Percentiles rank a stretch among this genome's conserved stretches.
Conservation (phyloP, 2,329 filamentous ascomycete genomes). For the Diaporthe vexans region DNA sequence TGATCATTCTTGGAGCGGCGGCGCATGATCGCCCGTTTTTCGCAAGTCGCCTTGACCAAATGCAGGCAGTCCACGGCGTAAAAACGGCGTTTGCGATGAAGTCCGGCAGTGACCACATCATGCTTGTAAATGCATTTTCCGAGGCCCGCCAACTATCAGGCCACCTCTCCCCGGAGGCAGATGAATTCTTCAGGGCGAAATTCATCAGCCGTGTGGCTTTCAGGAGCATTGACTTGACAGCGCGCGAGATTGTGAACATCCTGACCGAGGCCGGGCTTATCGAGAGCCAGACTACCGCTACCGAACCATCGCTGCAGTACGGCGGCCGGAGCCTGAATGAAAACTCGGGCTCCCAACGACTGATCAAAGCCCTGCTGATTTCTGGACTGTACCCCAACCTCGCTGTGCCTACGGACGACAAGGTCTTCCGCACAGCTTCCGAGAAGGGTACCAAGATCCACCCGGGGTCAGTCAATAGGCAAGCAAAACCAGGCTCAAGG, state of each 20-base stretch:
- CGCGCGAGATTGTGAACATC: slow-evolving; percentile 54
- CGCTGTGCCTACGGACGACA: slow-evolving; percentile 43
- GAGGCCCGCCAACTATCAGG: not conserved
- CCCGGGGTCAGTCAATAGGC: slow-evolving; percentile 22
- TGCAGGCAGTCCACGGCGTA: not conserved
- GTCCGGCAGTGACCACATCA: slow-evolving; percentile 1
- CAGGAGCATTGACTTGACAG: slow-evolving; percentile 51
- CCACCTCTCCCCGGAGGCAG: not conserved
- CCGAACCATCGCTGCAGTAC: slow-evolving; percentile 41
- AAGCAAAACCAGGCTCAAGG: fast-evolving
- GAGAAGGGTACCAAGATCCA: slow-evolving; percentile 16
- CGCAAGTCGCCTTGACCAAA: not conserved
- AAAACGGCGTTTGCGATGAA: not conserved
- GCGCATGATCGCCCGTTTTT: slow-evolving; percentile 34
- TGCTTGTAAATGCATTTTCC: not conserved
- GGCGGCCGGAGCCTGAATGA: slow-evolving; percentile 56
- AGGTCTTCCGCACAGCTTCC: not conserved
- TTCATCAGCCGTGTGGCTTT: slow-evolving; percentile 51
- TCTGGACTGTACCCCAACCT: slow-evolving; percentile 62
- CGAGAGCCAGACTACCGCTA: slow-evolving; percentile 20
- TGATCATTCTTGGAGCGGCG: slow-evolving; percentile 57
- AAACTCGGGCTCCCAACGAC: slow-evolving; percentile 56
- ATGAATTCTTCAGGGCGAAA: not conserved
- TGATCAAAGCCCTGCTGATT: slow-evolving; percentile 62
- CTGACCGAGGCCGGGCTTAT: slow-evolving; percentile 53